Conservation (phyloP, 305 asterid species). For the Solanum aculeatissimum region DNA sequence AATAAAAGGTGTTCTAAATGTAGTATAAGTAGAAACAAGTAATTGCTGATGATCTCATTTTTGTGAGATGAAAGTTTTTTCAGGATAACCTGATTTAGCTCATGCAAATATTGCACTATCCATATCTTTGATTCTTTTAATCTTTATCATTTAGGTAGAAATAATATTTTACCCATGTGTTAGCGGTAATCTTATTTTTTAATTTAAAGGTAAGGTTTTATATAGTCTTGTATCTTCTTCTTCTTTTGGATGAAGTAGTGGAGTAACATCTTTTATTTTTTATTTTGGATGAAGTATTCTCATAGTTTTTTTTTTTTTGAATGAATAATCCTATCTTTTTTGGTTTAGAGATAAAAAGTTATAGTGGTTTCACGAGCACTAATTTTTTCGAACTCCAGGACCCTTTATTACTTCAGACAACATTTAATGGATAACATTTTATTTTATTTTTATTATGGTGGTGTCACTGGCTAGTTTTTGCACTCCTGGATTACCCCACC, state of each 20-base stretch:
- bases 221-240: neutral
- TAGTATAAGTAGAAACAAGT: neutral
- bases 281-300: neutral
- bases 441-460: neutral
- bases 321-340: neutral
- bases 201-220: neutral
- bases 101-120: neutral
- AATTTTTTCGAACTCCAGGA: neutral
- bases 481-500: neutral
- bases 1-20: neutral
- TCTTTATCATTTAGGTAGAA: neutral
- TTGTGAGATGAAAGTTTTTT: neutral
- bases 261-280: neutral
- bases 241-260: neutral
- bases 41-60: constrained; percentile 1
- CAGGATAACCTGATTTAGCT: neutral
- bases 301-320: neutral
- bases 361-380: neutral
- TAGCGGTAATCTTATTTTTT: neutral
- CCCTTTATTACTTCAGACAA: neutral
- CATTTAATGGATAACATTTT: neutral
- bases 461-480: neutral
- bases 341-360: neutral
- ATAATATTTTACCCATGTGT: neutral
- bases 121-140: neutral